Evolutionary conservation across 2,329 filamentous ascomycete genomes (phyloP), one percentile per base, ranked within the genome.

Genomic region (Talaromyces pinophilus): DNA sequence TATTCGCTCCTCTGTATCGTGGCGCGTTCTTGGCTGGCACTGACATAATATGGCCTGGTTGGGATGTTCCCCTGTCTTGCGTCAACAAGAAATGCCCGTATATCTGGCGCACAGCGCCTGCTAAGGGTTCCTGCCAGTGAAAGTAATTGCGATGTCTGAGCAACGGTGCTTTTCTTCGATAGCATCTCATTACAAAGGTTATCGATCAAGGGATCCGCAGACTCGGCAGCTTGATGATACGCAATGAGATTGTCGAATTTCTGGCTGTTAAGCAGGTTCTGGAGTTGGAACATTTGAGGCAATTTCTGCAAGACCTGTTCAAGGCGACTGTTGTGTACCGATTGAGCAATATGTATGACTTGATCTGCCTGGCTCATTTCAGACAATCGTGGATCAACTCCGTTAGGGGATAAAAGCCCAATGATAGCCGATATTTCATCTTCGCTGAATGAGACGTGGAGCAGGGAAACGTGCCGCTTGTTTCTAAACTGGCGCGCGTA

Each of bases 371-470:
- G 42, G 5, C 70, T 59, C 19, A 68, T 67, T 2, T 75, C 73
- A 28, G 67, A 55, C 5, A 46, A 33, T 57, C 15, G 8, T 35
- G 33, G 54, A n/a, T 64, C 64, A 44, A 63, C 55, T 3, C 66
- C 65, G 64, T 67, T 54, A 69, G 57, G 57, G n/a, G 57, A 63
- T 59, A 74, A 19, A 3, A 72, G 54, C 10, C 59, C 30, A 38
- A 72, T 59, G 22, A 75, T 59, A 13, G 71, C 70, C 22, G 61
- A 60, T 57, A 72, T 67, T 67, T 76, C 74, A 2, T 62, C 50
- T 15, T 65, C 35, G 25, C 70, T 69, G 55, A 76, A 74, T 54
- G 74, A 71, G 46, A 73, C 69, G 67, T 76, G 74, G 11, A 73
- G 57, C 10, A 75, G 62, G 13, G 50, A 50, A 11, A 33, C 48